These are phyloP conservation scores for Chalciporus sphaerocephalus DNA, from an alignment of 768 basidiomycete species.

Conservation along the genomic window DNA sequence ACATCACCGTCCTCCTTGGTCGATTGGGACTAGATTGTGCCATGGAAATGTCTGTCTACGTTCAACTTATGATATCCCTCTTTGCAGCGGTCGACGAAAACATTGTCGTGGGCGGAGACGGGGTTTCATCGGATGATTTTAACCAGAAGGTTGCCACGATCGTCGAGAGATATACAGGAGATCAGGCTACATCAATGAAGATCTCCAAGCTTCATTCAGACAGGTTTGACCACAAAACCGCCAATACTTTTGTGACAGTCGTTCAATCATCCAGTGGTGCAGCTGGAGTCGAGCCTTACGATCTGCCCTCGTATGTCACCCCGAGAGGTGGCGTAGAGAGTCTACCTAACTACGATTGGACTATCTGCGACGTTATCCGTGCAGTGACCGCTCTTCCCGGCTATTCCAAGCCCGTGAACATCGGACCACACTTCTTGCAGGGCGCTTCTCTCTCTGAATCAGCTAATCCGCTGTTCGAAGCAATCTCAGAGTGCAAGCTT, in stretches of 20 bases:
- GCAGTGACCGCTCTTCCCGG: too few relatives aligned
- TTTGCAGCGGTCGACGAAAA: too few relatives aligned
- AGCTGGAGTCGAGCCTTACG: not conserved
- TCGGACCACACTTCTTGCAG: too few relatives aligned
- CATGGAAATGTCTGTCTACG: not conserved
- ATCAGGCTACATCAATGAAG: too few relatives aligned
- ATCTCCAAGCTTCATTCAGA: too few relatives aligned
- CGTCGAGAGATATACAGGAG: too few relatives aligned
- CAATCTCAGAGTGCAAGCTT: not conserved
- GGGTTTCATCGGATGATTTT: too few relatives aligned
- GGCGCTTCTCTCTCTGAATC: not conserved
- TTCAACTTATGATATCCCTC: too few relatives aligned
- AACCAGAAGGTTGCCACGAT: too few relatives aligned
- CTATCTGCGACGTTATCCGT: not conserved
- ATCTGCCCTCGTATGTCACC: not conserved
- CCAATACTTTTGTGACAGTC: not conserved
- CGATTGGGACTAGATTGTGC: not conserved
- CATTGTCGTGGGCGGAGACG: too few relatives aligned
- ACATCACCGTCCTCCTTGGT: conserved; percentile 2
- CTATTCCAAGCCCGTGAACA: too few relatives aligned
- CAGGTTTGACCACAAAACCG: too few relatives aligned
- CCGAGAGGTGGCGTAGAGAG: not conserved
- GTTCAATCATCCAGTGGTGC: not conserved
- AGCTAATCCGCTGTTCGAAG: not conserved
- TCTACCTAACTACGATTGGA: not conserved